phyloP scores from a whole-genome alignment of 2,329 filamentous ascomycete genomes.

The Monosporascus cannonballus region DNA sequence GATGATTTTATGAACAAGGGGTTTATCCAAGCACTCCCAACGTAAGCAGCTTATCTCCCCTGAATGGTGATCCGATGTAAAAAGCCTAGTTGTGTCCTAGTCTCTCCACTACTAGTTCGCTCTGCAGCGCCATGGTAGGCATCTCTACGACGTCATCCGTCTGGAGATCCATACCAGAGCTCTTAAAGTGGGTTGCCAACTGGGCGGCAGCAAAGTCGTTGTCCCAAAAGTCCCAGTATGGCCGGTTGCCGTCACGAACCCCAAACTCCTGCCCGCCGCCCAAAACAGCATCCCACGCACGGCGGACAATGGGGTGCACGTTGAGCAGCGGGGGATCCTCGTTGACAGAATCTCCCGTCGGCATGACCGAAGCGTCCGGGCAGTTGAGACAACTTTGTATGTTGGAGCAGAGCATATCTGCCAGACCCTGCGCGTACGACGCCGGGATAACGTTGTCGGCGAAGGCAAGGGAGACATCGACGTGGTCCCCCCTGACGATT shows the following conservation, averaged over 20 bases:
- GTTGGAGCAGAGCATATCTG: background rate
- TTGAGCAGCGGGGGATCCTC: background rate
- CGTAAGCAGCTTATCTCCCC: no score
- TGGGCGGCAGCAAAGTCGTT: background rate
- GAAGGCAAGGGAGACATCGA: background rate
- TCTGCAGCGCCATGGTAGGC: background rate
- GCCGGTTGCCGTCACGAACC: background rate
- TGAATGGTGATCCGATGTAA: no score
- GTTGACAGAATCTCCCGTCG: background rate
- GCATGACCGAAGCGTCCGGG: background rate
- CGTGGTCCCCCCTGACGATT: background rate
- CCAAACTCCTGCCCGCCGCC: background rate
- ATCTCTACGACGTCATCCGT: background rate
- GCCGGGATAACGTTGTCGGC: background rate
- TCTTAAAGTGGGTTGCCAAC: background rate
- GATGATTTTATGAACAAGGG: no score
- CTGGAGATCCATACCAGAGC: background rate
- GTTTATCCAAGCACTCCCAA: no score
- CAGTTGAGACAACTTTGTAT: background rate
- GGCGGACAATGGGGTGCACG: background rate
- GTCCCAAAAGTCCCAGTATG: background rate
- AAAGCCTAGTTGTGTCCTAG: background rate
- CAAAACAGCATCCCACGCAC: background rate
- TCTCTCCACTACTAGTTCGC: background rate
- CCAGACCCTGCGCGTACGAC: background rate